phyloP scores from a whole-genome alignment of 768 basidiomycete species.

The Cyclocybe aegerita region DNA sequence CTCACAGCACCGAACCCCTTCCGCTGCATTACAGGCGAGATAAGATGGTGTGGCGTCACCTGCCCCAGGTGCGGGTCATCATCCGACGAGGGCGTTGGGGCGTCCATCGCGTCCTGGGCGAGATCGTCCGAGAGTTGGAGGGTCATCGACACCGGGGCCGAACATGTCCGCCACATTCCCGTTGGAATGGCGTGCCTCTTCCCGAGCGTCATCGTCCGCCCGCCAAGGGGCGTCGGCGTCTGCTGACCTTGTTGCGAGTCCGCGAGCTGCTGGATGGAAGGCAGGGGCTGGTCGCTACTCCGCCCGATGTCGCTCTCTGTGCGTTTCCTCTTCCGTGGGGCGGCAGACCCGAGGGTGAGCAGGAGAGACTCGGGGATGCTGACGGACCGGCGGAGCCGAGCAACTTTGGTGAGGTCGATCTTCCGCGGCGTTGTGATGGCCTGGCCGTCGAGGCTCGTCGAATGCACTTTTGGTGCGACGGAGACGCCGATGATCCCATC shows the following conservation, averaged over 20 bases:
- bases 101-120: constrained; percentile 1
- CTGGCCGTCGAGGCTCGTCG: constrained; percentile 3
- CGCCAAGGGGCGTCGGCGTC: constrained; percentile 1
- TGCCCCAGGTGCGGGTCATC: constrained; percentile 65
- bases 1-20: constrained; percentile 1
- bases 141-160: constrained; percentile 8
- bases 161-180: constrained; percentile 23
- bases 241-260: no score
- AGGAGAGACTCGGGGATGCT: constrained; percentile 15
- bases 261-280: no score
- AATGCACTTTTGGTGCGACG: background rate
- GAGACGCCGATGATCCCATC: no score
- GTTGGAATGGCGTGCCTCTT: constrained; percentile 27
- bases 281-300: no score
- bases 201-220: background rate
- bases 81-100: constrained; percentile 51
- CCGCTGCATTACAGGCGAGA: constrained; percentile 49
- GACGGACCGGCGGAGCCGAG: constrained; percentile 6
- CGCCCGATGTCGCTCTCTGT: background rate
- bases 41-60: constrained; percentile 68
- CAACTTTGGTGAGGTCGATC: constrained; percentile 17
- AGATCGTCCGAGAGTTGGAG: constrained; percentile 10
- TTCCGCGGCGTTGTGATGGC: constrained; percentile 7
- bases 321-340: constrained; percentile 18
- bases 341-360: background rate